These are phyloP conservation scores for Termitomyces sp. DNA, from an alignment of 768 basidiomycete species.

Conservation along the genomic window DNA sequence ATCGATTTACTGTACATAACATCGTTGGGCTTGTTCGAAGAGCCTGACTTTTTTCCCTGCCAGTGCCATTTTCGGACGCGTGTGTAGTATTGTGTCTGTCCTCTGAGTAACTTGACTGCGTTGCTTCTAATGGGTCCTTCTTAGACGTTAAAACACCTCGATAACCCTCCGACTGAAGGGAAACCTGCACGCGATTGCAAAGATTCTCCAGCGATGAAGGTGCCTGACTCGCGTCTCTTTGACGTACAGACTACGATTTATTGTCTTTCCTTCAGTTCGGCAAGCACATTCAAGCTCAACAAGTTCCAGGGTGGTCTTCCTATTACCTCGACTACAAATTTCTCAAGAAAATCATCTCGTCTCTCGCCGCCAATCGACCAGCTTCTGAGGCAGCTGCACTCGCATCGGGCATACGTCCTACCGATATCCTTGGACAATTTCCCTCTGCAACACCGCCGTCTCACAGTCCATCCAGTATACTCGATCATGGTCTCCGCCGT, in stretches of 20 bases:
- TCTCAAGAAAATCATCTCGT: conserved; percentile 97
- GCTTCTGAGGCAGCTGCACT: conserved; percentile 87
- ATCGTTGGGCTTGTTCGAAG: background rate
- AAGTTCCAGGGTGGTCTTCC: conserved; percentile 93
- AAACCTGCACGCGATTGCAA: conserved; percentile 12
- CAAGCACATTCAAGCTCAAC: conserved; percentile 93
- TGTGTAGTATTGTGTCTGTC: conserved; percentile 15
- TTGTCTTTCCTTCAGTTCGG: conserved; percentile 64
- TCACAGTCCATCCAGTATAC: conserved; percentile 25
- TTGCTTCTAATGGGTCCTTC: conserved; percentile 9
- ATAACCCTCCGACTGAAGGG: conserved; percentile 5
- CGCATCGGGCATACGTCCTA: conserved; percentile 75
- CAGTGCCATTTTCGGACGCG: conserved; percentile 17
- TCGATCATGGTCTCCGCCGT: conserved; percentile 38
- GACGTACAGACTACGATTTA: conserved; percentile 7
- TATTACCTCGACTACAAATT: conserved; percentile 99
- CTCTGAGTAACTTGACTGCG: conserved; percentile 1
- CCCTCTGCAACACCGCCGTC: conserved; percentile 22
- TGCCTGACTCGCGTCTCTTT: conserved; percentile 7
- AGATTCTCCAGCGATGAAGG: conserved; percentile 18
- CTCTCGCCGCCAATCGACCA: conserved; percentile 83
- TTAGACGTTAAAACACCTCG: background rate
- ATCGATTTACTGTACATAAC: conserved; percentile 2
- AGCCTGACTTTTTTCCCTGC: conserved; percentile 5
- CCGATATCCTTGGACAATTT: conserved; percentile 35